These are phyloP conservation scores for Pseudopyrenochaeta lycopersici DNA, from an alignment of 2,329 filamentous ascomycete genomes.

Conservation along the genomic window DNA sequence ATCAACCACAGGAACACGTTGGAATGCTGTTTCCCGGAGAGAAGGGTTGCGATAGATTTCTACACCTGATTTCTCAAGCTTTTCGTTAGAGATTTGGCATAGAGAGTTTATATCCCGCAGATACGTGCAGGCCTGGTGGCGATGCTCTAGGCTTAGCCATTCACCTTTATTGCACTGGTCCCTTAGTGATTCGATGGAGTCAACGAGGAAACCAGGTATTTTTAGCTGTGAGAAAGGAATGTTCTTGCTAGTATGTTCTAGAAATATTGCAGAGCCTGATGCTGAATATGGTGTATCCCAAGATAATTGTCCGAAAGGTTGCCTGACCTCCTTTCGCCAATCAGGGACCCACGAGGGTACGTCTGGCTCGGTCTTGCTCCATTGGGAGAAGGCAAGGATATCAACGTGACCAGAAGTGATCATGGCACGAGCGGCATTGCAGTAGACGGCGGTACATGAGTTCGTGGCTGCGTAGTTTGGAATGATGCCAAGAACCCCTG, in stretches of 20 bases:
- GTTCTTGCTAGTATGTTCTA: no score
- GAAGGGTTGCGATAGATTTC: not conserved
- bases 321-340: not conserved
- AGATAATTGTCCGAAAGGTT: not conserved
- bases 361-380: not conserved
- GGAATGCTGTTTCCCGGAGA: not conserved
- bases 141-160: not conserved
- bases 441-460: not conserved
- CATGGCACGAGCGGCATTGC: not conserved
- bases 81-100: conserved; percentile 1
- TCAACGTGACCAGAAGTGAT: not conserved
- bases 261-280: no score
- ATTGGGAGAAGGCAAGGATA: not conserved
- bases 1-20: not conserved
- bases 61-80: not conserved
- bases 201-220: not conserved
- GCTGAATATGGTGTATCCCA: not conserved
- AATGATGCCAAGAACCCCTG: not conserved
- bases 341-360: conserved; percentile 2
- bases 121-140: not conserved
- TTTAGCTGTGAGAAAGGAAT: not conserved
- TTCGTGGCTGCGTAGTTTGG: not conserved
- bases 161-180: not conserved
- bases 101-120: not conserved
- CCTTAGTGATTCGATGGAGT: not conserved